Base-by-base conservation (phyloP, 2,329 filamentous ascomycete species). In the Madurella mycetomatis region DNA sequence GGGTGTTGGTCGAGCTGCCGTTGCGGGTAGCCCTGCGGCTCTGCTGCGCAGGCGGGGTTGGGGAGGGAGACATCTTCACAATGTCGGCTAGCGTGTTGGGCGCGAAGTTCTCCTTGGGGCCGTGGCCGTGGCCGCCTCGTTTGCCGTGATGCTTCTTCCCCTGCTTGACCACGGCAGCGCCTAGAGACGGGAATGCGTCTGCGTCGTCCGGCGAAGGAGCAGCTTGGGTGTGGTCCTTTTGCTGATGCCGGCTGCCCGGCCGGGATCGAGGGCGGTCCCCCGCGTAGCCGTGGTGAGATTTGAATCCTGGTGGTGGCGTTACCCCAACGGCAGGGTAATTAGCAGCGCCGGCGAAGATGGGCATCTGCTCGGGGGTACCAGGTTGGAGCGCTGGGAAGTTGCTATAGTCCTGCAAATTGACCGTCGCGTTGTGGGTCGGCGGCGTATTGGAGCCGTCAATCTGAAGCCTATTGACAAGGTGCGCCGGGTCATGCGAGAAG, bases 131-230 rank as follows among this genome's bases (percentile, higher is more conserved):
- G 0, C 88, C 88, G 45, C 90, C 90, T 54, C 92, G 84, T 72
- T 96, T 96, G 37, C 91, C 92, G 67, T 96, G 90, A 67, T 95
- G 90, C 66, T 96, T 95, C 73, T 96, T 96, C 51, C 83, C 85
- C 49, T 84, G 83, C 69, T 94, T 94, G 25, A 80, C 75, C 17
- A 81, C 81, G 48, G 83, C 87, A 37, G 90, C 89, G 5, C 90
- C 90, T 2, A 99, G 80, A 9, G 88, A 89, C 8, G 94, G 94
- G 65, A 99, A 99, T 0, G 92, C 94, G 66, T 99, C 94, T 17
- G 90, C 92, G 65, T 99, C 94, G 67, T 97, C 92, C 19, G 96
- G 85, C 17, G 89, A 84, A 31, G 88, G 87, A 13, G 88, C 87
- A 19, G 83, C 78, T 32, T 84, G 83, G 30, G 83, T 83, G 13